These are phyloP conservation scores for Uronychia setigera DNA, from an alignment of 73 alveolate species.

Conservation along the genomic window DNA sequence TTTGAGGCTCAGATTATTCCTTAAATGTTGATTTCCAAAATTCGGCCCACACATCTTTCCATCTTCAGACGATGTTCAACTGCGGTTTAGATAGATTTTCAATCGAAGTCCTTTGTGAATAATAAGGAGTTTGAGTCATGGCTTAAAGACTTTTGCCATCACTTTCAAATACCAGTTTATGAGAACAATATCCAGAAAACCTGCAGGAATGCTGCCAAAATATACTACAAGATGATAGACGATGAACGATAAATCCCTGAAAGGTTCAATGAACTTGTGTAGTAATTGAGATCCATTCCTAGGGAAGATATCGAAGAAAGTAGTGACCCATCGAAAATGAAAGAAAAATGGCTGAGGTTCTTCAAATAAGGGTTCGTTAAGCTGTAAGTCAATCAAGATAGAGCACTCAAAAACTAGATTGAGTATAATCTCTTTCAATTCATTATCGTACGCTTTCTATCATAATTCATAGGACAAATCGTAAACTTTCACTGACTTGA, in stretches of 20 bases:
- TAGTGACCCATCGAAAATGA: slow-evolving; percentile 21
- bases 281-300: slow-evolving; percentile 27
- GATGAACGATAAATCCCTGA: slow-evolving; percentile 12
- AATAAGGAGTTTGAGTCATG: no score
- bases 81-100: no score
- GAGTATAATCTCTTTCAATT: slow-evolving; percentile 7
- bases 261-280: slow-evolving; percentile 12
- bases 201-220: slow-evolving; percentile 51
- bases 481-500: not conserved
- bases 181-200: slow-evolving; percentile 46
- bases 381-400: slow-evolving; percentile 29
- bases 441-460: slow-evolving; percentile 12
- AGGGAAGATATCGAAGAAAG: slow-evolving; percentile 43
- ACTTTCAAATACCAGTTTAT: slow-evolving; percentile 46
- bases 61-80: no score
- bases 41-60: no score
- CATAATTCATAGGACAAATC: not conserved
- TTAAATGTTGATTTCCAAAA: no score
- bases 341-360: slow-evolving; percentile 59
- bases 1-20: no score
- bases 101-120: no score
- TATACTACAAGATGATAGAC: slow-evolving; percentile 33
- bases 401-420: slow-evolving; percentile 42
- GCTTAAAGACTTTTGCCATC: slow-evolving; percentile 50
- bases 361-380: slow-evolving; percentile 18